Conservation (phyloP, 306 rosid genomes). For the barrel medic (Medicago truncatula) region MtrunA17r5.0-ANR NC_053048.1:3128501-3129000, state of each 20-base stretch:
- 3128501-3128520: too few relatives aligned
- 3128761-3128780: constrained; percentile 98
- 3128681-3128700: constrained; percentile 67
- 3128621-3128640: constrained; percentile 52
- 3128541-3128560: not conserved
- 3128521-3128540: not conserved
- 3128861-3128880: constrained; percentile 74
- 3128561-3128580: constrained; percentile 77
- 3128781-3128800: constrained; percentile 76
- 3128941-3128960: constrained; percentile 84
- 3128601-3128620: constrained; percentile 73
- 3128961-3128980: constrained; percentile 40
- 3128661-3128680: constrained; percentile 51
- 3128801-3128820: constrained; percentile 96
- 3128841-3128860: constrained; percentile 83
- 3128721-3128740: constrained; percentile 83
- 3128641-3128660: constrained; percentile 70
- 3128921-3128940: constrained; percentile 83
- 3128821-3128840: constrained; percentile 80
- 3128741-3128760: constrained; percentile 95
- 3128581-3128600: constrained; percentile 69
- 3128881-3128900: constrained; percentile 62
- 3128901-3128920: constrained; percentile 76
- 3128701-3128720: constrained; percentile 88
- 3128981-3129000: constrained; percentile 55